phyloP scores from a whole-genome alignment of 148 eudicot species.

The Vaccinium myrtillus region DNA sequence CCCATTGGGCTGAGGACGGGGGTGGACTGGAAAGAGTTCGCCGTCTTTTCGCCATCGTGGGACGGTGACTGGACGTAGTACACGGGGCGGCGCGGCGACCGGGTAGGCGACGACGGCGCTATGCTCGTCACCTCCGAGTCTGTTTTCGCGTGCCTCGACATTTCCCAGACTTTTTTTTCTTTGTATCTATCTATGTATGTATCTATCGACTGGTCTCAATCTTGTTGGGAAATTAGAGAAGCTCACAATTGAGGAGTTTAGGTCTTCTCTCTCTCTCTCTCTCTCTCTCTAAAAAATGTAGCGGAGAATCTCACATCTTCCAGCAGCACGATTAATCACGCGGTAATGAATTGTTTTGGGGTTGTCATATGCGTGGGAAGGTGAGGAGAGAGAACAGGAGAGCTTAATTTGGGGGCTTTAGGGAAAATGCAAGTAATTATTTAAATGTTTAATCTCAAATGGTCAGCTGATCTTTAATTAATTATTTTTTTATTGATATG shows the following conservation, averaged over 20 bases:
- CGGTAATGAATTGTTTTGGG: not conserved
- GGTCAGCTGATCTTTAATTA: not conserved
- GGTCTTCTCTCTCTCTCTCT: no score
- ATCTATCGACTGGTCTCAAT: not conserved
- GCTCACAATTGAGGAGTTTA: not conserved
- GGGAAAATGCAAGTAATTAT: not conserved
- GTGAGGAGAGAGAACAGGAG: not conserved
- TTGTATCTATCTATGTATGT: no score
- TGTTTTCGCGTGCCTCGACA: constrained; percentile 70
- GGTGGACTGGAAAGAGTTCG: constrained; percentile 75
- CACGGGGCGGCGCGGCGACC: constrained; percentile 51
- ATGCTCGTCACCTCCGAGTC: constrained; percentile 80
- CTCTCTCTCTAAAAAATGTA: not conserved
- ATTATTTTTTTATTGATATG: not conserved
- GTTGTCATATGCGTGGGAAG: not conserved
- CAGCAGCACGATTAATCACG: not conserved
- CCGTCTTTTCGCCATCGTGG: constrained; percentile 77
- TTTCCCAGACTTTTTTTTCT: not conserved
- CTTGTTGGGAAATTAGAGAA: not conserved
- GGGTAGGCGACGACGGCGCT: constrained; percentile 64
- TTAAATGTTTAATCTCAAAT: not conserved
- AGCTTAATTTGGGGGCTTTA: not conserved
- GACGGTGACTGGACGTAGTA: constrained; percentile 96
- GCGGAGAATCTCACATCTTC: not conserved
- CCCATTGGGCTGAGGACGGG: constrained; percentile 79